Evolutionary conservation across 208 protist genomes (phyloP).

Genomic region (Trypanosoma avium): DNA sequence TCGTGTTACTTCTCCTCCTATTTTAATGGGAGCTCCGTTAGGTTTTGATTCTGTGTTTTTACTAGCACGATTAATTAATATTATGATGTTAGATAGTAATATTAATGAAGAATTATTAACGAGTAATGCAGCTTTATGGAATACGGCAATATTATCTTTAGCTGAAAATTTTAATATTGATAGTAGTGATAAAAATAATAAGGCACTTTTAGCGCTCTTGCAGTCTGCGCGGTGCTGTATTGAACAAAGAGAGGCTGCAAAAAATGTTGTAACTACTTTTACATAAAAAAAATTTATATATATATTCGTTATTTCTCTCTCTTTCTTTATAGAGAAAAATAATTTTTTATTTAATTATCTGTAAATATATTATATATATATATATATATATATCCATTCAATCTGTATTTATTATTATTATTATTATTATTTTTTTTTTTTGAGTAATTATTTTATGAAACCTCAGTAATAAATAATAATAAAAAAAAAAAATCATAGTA

Average conservation of each 20-base stretch:
- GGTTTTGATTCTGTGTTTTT: slow-evolving; percentile 15
- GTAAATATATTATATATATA: no score
- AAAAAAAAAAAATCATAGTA: background rate
- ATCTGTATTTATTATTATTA: no score
- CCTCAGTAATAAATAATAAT: no score
- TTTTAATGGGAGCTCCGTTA: no score
- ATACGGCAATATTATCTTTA: no score
- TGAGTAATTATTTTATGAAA: no score
- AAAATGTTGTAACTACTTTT: slow-evolving; percentile 9
- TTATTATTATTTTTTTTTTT: background rate
- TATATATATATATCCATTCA: no score
- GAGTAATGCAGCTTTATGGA: slow-evolving; percentile 6
- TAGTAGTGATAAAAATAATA: background rate
- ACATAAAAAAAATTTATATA: background rate
- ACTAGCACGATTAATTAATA: slow-evolving; percentile 8
- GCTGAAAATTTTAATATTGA: no score
- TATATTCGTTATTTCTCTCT: no score
- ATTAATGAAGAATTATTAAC: background rate
- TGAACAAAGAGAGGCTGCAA: background rate
- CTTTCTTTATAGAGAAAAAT: no score
- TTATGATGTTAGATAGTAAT: background rate
- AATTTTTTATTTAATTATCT: no score
- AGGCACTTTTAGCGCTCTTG: background rate
- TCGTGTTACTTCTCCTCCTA: no score
- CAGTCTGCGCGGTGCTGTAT: slow-evolving; percentile 1